Base-by-base conservation (phyloP, 2,329 filamentous ascomycete species). In the Thelonectria rubi region DNA sequence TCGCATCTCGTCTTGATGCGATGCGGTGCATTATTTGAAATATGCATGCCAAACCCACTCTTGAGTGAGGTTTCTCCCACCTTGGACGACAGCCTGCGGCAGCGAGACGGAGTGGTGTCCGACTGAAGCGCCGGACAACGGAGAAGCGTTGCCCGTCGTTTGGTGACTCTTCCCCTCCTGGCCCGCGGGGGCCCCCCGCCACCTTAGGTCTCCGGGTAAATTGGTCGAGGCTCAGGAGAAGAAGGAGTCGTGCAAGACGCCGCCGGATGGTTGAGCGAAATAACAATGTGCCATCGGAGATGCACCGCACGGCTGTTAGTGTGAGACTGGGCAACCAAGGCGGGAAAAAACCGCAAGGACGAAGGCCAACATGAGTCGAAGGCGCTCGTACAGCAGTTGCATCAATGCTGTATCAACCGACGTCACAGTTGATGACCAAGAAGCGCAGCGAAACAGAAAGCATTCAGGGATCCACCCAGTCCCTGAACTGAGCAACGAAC, bases 391-490 rank as follows among this genome's bases (percentile, higher is more conserved):
- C 34, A 37, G 9, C 11, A 56, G 34, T 45, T 47, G 15, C 42
- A 24, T 46, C 20, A 24, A 46, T 12, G 17, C 46, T 58, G 60
- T 65, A 56, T 63, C 60, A 69, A 60, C 51, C 65, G 60, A 71
- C 68, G 65, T 70, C 68, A 70, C 63, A 68, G 20, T 48, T 40
- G 60, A 49, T 43, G 32, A 51, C 62, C 50, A 65, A 66, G 55
- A 55, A 60, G 58, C 54, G 58, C 52, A 51, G 51, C 51, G 45
- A 60, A 50, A 49, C 51, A 40, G 51, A 30, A 55, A 37, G 39
- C 11, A 50, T n/a, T 34, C 37, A 39, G 15, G 45, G 47, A 52
- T 50, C 57, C 57, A 60, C 57, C 39, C 30, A 42, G 18, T 24
- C 46, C 48, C 49, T 48, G 51, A 52, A 32, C 40, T 60, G 52